Base-by-base conservation (phyloP, 2,329 filamentous ascomycete genomes). In the Aspergillus brunneoviolaceus region DNA sequence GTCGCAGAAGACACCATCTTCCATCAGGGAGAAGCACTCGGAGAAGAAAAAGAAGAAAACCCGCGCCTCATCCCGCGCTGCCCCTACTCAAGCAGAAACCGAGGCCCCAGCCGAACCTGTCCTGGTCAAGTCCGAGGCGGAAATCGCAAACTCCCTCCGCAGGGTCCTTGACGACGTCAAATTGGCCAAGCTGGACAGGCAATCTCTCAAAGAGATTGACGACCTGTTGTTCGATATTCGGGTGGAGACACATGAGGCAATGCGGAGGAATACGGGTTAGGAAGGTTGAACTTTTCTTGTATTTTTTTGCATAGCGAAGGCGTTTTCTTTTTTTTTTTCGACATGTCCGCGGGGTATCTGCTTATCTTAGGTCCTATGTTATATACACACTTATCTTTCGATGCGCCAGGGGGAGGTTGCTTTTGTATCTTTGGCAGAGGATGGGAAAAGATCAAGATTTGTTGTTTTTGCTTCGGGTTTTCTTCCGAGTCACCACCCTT, bases 161-260 rank as follows among this genome's bases (percentile, higher is more conserved):
- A 78, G 77, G 21, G 79, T 89, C 0, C 74, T 95, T 25, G 79
- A 81, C 21, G 82, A 86, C 63, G 79, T 92, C 60, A 84, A 82
- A 57, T 78, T 77, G 29, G 80, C 87, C 23, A 80, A 84, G 16
- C 76, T 96, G 48, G 86, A 86, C 16, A 82, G 85, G 11, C 80
- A 84, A 11, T 87, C 91, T 62, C 85, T 92, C 56, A 83, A 87
- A 60, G 82, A 88, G 71, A 82, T 95, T 65, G 91, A 95, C 70
- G 89, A 93, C 70, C 78, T 91, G 67, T 81, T 95, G 71, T 91
- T 93, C 79, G 89, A 94, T 72, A 85, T 94, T 65, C 88, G 90
- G 73, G 82, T 85, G 63, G 87, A 89, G 72, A 82, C 93, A 55
- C 90, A 89, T 72, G 85, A 88, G 58, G 91, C 90, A 16, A 87